Evolutionary conservation across 768 basidiomycete genomes (phyloP).

Genomic region (Tulasnella sp.): DNA sequence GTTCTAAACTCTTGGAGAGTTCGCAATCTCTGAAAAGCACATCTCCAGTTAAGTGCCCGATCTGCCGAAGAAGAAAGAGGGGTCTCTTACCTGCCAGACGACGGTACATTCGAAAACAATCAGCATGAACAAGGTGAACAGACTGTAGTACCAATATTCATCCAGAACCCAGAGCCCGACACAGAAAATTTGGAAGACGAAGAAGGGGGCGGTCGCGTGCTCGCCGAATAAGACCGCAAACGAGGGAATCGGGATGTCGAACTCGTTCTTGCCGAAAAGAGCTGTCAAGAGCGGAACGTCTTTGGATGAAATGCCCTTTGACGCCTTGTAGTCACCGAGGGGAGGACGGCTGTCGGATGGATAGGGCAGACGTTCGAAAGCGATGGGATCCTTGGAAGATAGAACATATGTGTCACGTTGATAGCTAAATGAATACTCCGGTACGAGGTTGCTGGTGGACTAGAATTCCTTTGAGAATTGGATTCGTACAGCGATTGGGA

Average conservation of each 20-base stretch:
- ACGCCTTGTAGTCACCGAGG: constrained; percentile 45
- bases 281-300: constrained; percentile 41
- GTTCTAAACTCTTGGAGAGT: constrained; percentile 94
- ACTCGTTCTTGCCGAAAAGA: constrained; percentile 87
- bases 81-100: constrained; percentile 77
- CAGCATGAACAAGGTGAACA: constrained; percentile 98
- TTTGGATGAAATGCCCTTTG: constrained; percentile 38
- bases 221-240: constrained; percentile 87
- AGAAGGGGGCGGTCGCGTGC: constrained; percentile 98
- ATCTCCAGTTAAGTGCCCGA: neutral
- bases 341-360: constrained; percentile 64
- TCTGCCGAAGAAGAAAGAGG: neutral
- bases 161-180: constrained; percentile 96
- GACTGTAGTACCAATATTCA: constrained; percentile 96
- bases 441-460: constrained; percentile 34
- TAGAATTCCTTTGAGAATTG: constrained; percentile 8
- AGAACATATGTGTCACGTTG: constrained; percentile 88
- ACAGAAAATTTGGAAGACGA: constrained; percentile 98
- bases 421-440: constrained; percentile 78
- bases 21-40: constrained; percentile 54
- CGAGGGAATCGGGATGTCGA: constrained; percentile 93
- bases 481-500: neutral
- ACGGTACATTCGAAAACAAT: constrained; percentile 98
- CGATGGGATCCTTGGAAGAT: constrained; percentile 38
- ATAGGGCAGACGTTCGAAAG: constrained; percentile 77